These are phyloP conservation scores for Candida endomychidarum DNA, from an alignment of 805 yeast species.

Conservation along the genomic window DNA sequence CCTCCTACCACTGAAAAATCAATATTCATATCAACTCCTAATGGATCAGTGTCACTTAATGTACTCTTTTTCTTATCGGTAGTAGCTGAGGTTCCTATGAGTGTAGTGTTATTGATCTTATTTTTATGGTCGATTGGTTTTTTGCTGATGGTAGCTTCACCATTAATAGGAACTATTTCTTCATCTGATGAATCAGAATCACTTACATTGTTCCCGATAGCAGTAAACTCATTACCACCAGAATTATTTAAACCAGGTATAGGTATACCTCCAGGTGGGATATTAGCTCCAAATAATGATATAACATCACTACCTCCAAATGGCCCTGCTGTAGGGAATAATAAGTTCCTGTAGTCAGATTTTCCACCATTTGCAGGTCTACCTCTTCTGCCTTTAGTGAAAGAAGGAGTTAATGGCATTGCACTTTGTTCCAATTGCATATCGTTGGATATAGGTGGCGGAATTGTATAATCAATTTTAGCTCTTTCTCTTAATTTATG, in stretches of 20 bases:
- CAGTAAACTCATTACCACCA: slow-evolving; percentile 20
- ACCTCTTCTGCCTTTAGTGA: slow-evolving; percentile 37
- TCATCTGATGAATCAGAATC: slow-evolving; percentile 68
- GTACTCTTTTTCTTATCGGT: slow-evolving; percentile 53
- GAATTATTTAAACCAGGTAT: slow-evolving; percentile 31
- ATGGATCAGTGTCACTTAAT: slow-evolving; percentile 87
- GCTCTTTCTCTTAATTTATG: slow-evolving; percentile 50
- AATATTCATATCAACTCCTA: slow-evolving; percentile 84
- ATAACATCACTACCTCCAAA: slow-evolving; percentile 95
- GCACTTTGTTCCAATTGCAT: slow-evolving; percentile 20
- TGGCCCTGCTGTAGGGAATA: slow-evolving; percentile 95
- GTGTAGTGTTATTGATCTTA: slow-evolving; percentile 25
- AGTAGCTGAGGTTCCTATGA: slow-evolving; percentile 33
- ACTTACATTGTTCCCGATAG: slow-evolving; percentile 34
- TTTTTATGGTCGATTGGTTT: slow-evolving; percentile 19
- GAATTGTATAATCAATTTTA: slow-evolving; percentile 74
- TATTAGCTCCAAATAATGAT: slow-evolving; percentile 72
- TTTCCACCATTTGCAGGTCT: slow-evolving; percentile 37
- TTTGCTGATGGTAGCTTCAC: slow-evolving; percentile 40
- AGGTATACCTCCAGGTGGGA: slow-evolving; percentile 51
- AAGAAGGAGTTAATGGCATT: slow-evolving; percentile 18
- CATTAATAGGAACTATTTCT: slow-evolving; percentile 48
- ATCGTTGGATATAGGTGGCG: slow-evolving; percentile 69
- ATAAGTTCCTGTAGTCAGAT: slow-evolving; percentile 56
- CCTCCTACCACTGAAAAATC: slow-evolving; percentile 91